Conservation (phyloP, 2,329 filamentous ascomycete species). For the Monosporascus ibericus region DNA sequence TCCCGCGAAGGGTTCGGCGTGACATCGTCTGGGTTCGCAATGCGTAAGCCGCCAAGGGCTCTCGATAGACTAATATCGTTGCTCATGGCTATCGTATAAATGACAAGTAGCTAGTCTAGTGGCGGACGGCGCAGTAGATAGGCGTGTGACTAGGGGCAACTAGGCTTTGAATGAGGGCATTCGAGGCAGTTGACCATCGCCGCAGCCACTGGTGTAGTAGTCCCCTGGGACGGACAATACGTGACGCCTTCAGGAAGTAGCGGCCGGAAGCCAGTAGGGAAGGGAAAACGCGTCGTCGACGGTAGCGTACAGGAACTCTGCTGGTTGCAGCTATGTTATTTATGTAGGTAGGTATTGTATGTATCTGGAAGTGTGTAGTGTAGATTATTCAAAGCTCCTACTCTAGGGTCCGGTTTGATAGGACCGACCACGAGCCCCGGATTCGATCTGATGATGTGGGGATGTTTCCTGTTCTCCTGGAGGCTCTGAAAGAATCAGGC, state of each 20-base stretch:
- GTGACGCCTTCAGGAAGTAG: no score
- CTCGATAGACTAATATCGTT: conserved; percentile 89
- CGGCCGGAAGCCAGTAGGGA: no score
- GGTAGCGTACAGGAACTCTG: no score
- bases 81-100: conserved; percentile 56
- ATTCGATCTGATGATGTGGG: neutral
- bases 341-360: no score
- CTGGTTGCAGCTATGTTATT: no score
- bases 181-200: neutral
- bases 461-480: neutral
- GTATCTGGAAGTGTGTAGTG: no score
- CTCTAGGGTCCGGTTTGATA: neutral
- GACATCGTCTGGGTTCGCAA: conserved; percentile 88
- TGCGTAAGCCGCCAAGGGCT: conserved; percentile 87
- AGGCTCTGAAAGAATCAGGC: neutral
- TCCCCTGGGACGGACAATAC: neutral
- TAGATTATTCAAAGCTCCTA: neutral
- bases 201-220: neutral
- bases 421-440: neutral
- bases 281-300: no score
- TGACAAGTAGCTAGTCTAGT: neutral
- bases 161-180: neutral
- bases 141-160: neutral
- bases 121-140: neutral
- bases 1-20: conserved; percentile 28